Evolutionary conservation across 768 basidiomycete species (phyloP), one percentile per base, ranked within the genome.

Genomic region (Boletus subcaerulescens): DNA sequence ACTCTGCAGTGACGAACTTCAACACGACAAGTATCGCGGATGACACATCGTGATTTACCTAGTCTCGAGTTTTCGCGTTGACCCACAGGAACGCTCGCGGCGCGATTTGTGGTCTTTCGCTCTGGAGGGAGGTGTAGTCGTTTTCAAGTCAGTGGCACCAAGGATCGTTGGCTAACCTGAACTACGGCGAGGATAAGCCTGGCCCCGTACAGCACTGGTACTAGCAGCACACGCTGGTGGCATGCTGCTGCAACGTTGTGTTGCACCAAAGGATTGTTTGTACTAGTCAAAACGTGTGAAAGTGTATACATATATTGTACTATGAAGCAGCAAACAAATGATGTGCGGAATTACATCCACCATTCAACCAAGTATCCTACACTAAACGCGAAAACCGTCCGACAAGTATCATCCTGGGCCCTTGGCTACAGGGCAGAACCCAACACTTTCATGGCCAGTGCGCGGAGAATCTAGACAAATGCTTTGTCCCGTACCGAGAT

Each of bases 371-470:
- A 35, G 26, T 45, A 66, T 56, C 35, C 49, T 60, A 61, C 50
- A 56, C 31, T 9, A n/a, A 15, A 39, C 7, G 20, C 26, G 22
- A 20, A 50, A 42, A 39, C 33, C 39, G 17, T 46, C 36, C 15
- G 3, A 54, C 6, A 43, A 20, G 14, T 2, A 43, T 18, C 33
- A 39, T 36, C 43, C 29, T 40, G n/a, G n/a, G n/a, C n/a, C n/a
- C n/a, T n/a, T n/a, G 48, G 24, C 45, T 66, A 64, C 33, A 80
- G 50, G 5, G 85, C 81, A 48, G 85, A 83, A 31, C 90, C 92
- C 41, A 93, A 64, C 15, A 93, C 87, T 71, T 95, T 94, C 70
- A 88, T 74, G 4, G 92, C 91, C 39, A 94, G 70, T 18, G 87
- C 89, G 24, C 85, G 84, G 47, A 95, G 72, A 64, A 95, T 86